Evolutionary conservation across 495 filamentous ascomycete genomes (phyloP), one percentile per base, ranked within the genome.

Genomic region (Rhypophila decipiens): DNA sequence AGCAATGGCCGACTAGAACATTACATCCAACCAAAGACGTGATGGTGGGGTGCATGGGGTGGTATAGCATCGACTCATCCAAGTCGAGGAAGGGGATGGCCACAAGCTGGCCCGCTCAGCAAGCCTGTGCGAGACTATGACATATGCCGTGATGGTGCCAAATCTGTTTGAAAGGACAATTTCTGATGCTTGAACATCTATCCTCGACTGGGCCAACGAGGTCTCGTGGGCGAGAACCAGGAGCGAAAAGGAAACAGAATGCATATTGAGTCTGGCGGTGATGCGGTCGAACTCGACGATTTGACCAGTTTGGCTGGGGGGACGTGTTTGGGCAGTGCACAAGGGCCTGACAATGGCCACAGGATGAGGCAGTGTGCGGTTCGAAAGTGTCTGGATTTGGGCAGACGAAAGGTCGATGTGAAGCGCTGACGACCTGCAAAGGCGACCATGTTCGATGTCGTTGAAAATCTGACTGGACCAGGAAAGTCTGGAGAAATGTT

Each of bases 331-430:
- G 31, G 31, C 31, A 35, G 31, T 11, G 21, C 4, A 24, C 40
- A 8, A 29, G 40, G 23, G 12, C 9, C 12, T 4, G 21, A 42
- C 12, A 29, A 39, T 8, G 24, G 18, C 46, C 23, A 38, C 13
- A 33, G 36, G 47, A 36, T 54, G 57, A 55, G 59, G 59, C 56
- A 61, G 59, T 61, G 59, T 46, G 23, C 18, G 50, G 47, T 59
- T 51, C 57, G 53, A 46, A 34, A 44, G 40, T 34, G 36, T 39
- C 35, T 50, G 27, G 47, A 19, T 29, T 40, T 33, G 51, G 42
- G 41, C 39, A 45, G 56, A 56, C 53, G 56, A 58, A 46, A 59
- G 59, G 59, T 44, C 50, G 42, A 21, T 47, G 34, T 39, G 50
- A 50, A 57, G 50, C 56, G 55, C 55, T 39, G 37, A 39, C 43